Evolutionary conservation across 2,329 filamentous ascomycete genomes (phyloP), one percentile per base, ranked within the genome.

Genomic region (Curvularia spicifera): DNA sequence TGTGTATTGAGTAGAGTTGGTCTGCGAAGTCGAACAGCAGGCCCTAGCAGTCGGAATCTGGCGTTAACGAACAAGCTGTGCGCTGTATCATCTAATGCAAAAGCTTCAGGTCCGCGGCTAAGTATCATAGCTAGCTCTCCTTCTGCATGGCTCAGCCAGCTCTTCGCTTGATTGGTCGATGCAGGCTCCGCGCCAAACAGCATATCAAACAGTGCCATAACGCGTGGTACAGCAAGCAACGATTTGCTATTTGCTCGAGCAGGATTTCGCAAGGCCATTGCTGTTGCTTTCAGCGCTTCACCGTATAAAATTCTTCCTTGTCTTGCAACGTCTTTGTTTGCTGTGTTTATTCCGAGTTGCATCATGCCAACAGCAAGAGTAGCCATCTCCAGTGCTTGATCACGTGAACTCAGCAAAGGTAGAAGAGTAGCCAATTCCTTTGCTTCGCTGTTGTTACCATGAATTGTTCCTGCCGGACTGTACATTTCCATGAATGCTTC

Each of bases 1-100:
- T 64, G 56, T 2, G 66, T 64, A 15, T 74, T 71, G 18, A 78
- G 48, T 18, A 73, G 61, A 5, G 70, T 72, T 3, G 65, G 58
- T 48, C 68, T 74, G 29, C 76, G 60, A 13, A 60, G 47, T 39
- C 85, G 83, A 70, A 69, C 51, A 2, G 63, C 62, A 9, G 61
- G 57, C 4, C 72, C 67, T 15, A 71, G 63, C 49, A 68, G 24
- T n/a, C 51, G 20, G 15, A 43, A 65, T 44, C 72, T 60, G 22
- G 70, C 68, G 39, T 69, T 68, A 1, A 47, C 57, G 22, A 74
- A 74, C 7, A 73, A 51, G 1, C 45, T 35, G 53, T 69, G 68
- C n/a, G 66, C 57, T 57, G 58, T 31, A 44, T 68, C 56, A 22
- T 53, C 44, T n/a, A 64, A 45, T 33, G 54, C 46, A 12, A 63